These are phyloP conservation scores for Pyrenophora tritici-repentis DNA, from an alignment of 2,329 filamentous ascomycete genomes.

Conservation along the genomic window DNA sequence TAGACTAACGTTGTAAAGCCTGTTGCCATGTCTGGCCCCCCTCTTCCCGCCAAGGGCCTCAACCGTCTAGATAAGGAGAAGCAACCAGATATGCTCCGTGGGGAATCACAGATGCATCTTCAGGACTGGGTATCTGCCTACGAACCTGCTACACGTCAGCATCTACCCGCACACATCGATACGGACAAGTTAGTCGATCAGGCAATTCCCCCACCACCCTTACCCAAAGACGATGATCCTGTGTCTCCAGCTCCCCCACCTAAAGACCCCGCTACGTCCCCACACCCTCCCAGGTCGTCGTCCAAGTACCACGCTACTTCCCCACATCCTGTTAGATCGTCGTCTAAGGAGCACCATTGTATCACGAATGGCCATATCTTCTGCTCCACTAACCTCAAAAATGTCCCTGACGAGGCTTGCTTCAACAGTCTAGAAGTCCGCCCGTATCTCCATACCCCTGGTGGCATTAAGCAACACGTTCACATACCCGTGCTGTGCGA, in stretches of 20 bases:
- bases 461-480: slow-evolving; percentile 21
- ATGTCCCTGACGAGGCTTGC: slow-evolving; percentile 17
- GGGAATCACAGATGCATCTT: slow-evolving; percentile 17
- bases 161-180: slow-evolving; percentile 23
- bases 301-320: slow-evolving; percentile 17
- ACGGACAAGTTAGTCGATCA: slow-evolving; percentile 26
- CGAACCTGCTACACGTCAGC: slow-evolving; percentile 21
- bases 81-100: slow-evolving; percentile 14
- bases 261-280: neutral
- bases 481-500: slow-evolving; percentile 26
- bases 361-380: slow-evolving; percentile 30
- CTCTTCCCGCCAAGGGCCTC: neutral
- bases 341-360: slow-evolving; percentile 26
- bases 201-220: slow-evolving; percentile 24
- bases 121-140: slow-evolving; percentile 20
- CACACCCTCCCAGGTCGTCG: slow-evolving; percentile 1
- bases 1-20: slow-evolving; percentile 3
- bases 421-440: slow-evolving; percentile 25
- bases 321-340: slow-evolving; percentile 3
- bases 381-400: slow-evolving; percentile 20
- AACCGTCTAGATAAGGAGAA: slow-evolving; percentile 9
- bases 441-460: slow-evolving; percentile 17
- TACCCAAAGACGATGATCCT: slow-evolving; percentile 19
- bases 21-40: neutral
- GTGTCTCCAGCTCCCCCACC: neutral